phyloP scores from a whole-genome alignment of 2,329 filamentous ascomycete genomes.

The Pseudophaeomoniella oleicola region DNA sequence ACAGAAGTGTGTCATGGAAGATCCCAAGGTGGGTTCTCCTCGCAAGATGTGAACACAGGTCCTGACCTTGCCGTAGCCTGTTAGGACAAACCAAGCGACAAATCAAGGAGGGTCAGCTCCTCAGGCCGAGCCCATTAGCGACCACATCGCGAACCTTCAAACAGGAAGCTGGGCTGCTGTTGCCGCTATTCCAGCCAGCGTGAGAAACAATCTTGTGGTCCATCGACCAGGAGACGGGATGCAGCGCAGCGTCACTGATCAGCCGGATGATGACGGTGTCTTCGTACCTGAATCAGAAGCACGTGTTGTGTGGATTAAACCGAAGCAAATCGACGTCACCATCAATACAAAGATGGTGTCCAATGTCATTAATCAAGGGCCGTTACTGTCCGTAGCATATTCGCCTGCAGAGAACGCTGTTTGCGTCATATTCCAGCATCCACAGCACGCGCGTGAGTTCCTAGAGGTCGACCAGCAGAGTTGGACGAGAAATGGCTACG shows the following conservation, averaged over 20 bases:
- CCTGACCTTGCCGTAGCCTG: too few species aligned
- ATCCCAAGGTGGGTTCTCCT: not conserved
- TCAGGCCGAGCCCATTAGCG: not conserved
- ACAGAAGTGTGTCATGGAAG: constrained; percentile 11
- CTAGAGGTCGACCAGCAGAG: constrained; percentile 17
- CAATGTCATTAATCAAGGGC: constrained; percentile 21
- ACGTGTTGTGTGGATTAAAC: constrained; percentile 12
- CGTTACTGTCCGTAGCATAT: constrained; percentile 22
- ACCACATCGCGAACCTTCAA: not conserved
- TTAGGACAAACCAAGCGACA: too few species aligned
- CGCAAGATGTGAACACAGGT: too few species aligned
- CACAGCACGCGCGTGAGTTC: constrained; percentile 20
- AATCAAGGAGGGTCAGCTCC: too few species aligned
- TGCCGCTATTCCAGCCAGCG: constrained; percentile 10
- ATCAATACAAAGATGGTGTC: constrained; percentile 13
- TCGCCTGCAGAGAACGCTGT: constrained; percentile 15
- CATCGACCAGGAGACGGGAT: constrained; percentile 11
- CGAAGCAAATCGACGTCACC: constrained; percentile 8
- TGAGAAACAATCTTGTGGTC: constrained; percentile 12
- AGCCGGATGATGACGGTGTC: constrained; percentile 1
- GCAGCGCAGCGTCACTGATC: constrained; percentile 7
- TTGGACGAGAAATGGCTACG: constrained; percentile 14
- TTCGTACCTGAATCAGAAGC: constrained; percentile 7
- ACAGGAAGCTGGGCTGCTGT: constrained; percentile 10
- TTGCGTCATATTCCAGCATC: constrained; percentile 23